These are phyloP conservation scores for Capsicum pubescens DNA, from an alignment of 257 asterid genomes.

Conservation along the genomic window DNA sequence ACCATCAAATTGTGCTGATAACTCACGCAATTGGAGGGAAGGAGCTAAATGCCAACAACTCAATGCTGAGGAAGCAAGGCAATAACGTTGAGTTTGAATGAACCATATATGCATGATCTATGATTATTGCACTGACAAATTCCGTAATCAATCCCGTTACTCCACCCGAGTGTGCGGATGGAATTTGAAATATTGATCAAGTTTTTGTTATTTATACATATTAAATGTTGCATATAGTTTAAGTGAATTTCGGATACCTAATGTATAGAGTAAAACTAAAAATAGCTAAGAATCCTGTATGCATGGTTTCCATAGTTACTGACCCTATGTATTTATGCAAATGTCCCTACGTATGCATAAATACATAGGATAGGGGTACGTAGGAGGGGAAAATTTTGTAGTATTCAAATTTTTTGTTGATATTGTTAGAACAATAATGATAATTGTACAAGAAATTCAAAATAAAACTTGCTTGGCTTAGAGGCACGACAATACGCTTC, in stretches of 20 bases:
- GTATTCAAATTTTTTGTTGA: not conserved
- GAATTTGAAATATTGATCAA: slow-evolving; percentile 38
- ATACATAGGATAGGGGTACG: not conserved
- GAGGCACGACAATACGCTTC: too few species aligned
- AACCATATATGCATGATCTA: slow-evolving; percentile 66
- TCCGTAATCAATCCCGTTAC: slow-evolving; percentile 50
- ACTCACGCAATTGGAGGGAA: slow-evolving; percentile 82
- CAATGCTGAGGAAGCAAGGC: slow-evolving; percentile 54
- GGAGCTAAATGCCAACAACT: slow-evolving; percentile 57
- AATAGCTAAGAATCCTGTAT: not conserved
- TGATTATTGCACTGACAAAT: slow-evolving; percentile 84
- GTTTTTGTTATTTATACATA: not conserved
- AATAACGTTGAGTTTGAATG: slow-evolving; percentile 71
- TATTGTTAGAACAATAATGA: not conserved
- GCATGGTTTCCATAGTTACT: not conserved
- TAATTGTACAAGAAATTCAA: too few species aligned
- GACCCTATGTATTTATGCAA: not conserved
- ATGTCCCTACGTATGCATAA: not conserved
- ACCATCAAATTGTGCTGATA: slow-evolving; percentile 56
- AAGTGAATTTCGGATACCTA: not conserved
- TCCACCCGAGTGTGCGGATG: slow-evolving; percentile 52
- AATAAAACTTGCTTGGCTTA: too few species aligned
- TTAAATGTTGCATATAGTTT: not conserved
- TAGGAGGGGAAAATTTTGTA: not conserved
- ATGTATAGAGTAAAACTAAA: not conserved